Evolutionary conservation across 768 basidiomycete species (phyloP).

Genomic region (Tylopilus plumbeoviolaceoides): DNA sequence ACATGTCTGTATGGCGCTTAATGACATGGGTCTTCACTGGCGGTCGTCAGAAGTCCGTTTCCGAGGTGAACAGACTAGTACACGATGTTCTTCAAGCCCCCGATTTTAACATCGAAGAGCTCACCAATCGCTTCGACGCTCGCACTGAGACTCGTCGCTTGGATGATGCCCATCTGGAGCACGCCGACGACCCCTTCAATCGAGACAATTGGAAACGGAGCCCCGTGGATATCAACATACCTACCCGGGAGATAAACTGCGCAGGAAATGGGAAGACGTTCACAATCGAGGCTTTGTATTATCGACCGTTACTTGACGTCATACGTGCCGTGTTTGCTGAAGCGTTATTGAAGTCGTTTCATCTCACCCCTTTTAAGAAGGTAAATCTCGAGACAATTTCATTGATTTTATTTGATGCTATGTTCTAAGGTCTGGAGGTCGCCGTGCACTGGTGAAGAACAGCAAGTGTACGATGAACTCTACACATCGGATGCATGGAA

Average conservation of each 20-base stretch:
- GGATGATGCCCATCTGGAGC: background rate
- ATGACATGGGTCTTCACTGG: conserved; percentile 10
- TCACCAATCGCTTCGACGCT: background rate
- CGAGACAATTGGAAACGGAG: background rate
- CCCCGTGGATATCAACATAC: background rate
- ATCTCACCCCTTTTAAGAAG: conserved; percentile 15
- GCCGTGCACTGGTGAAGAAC: no score
- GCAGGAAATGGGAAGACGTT: conserved; percentile 15
- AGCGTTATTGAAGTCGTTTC: no score
- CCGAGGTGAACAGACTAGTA: background rate
- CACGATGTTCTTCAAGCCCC: conserved; percentile 1
- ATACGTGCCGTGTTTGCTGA: no score
- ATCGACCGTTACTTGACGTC: conserved; percentile 15
- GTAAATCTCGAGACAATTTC: background rate
- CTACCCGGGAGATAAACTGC: background rate
- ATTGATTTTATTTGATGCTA: background rate
- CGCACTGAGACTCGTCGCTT: background rate
- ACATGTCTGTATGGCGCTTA: conserved; percentile 8
- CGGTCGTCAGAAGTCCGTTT: background rate
- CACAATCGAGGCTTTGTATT: conserved; percentile 25
- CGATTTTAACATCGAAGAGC: conserved; percentile 2
- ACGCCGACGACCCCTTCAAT: background rate
- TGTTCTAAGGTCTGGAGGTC: background rate
- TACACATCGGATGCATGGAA: no score
- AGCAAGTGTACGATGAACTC: no score